phyloP scores from a whole-genome alignment of 2,329 filamentous ascomycete species.

The Drechslerella dactyloides region DNA sequence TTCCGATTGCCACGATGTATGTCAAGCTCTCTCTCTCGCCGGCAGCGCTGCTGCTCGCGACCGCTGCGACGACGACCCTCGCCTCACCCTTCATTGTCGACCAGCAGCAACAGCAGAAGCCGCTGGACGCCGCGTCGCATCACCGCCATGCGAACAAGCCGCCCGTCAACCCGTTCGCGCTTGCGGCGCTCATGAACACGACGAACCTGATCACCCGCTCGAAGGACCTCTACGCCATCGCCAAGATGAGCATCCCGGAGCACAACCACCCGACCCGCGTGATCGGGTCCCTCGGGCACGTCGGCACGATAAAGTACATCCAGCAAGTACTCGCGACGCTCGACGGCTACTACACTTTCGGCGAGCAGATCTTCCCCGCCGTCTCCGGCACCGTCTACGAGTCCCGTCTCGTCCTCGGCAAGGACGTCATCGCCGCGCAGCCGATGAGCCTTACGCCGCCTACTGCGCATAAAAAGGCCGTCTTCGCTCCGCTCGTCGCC shows the following conservation, averaged over 20 bases:
- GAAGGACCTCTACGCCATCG: slow-evolving; percentile 68
- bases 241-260: slow-evolving; percentile 66
- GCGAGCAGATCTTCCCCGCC: slow-evolving; percentile 70
- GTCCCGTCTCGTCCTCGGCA: slow-evolving; percentile 66
- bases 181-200: slow-evolving; percentile 60
- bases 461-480: slow-evolving; percentile 66
- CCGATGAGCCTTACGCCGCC: slow-evolving; percentile 73
- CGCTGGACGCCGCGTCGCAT: slow-evolving; percentile 13
- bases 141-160: slow-evolving; percentile 33
- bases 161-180: slow-evolving; percentile 13
- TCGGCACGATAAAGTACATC: slow-evolving; percentile 70
- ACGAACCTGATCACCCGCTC: slow-evolving; percentile 67
- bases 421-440: slow-evolving; percentile 62
- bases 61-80: background rate
- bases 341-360: slow-evolving; percentile 68
- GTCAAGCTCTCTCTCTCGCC: background rate
- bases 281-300: slow-evolving; percentile 71
- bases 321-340: slow-evolving; percentile 60
- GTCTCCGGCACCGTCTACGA: slow-evolving; percentile 68
- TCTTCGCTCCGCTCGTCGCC: slow-evolving; percentile 67
- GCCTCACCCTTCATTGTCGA: background rate
- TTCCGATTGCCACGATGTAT: background rate
- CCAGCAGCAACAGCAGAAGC: slow-evolving; percentile 13
- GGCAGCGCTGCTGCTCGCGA: background rate
- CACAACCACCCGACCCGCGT: slow-evolving; percentile 74